Percentiles rank a stretch among this genome's conserved stretches.
These are phyloP conservation scores for Trichoderma brevicompactum DNA, from an alignment of 2,329 filamentous ascomycete genomes.

Conservation along the genomic window DNA sequence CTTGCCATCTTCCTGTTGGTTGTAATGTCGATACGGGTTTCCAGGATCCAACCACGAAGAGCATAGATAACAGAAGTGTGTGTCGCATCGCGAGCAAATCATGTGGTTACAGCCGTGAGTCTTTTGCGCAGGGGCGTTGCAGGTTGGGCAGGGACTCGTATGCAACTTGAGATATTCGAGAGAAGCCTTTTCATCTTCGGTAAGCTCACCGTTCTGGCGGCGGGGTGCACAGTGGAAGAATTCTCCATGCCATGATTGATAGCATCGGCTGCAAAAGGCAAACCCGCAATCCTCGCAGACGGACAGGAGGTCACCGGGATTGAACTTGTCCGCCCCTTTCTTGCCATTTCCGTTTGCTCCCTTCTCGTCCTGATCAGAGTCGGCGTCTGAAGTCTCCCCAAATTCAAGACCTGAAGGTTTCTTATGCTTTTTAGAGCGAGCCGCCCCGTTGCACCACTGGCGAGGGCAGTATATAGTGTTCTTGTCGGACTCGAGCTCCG, in stretches of 20 bases:
- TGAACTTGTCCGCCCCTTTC: slow-evolving; percentile 43
- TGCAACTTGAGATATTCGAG: slow-evolving; percentile 81
- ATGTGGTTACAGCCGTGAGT: slow-evolving; percentile 96
- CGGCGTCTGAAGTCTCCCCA: slow-evolving; percentile 59
- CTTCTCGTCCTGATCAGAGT: slow-evolving; percentile 42
- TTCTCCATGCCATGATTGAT: slow-evolving; percentile 90
- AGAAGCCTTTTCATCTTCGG: slow-evolving; percentile 83
- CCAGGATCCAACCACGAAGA: slow-evolving; percentile 78
- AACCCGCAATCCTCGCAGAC: slow-evolving; percentile 89
- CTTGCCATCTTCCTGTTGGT: slow-evolving; percentile 58
- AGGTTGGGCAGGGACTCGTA: slow-evolving; percentile 89
- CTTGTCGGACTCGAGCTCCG: slow-evolving; percentile 87
- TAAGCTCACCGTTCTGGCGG: slow-evolving; percentile 70
- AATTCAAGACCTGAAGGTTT: slow-evolving; percentile 71
- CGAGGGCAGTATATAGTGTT: slow-evolving; percentile 91
- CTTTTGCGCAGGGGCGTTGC: slow-evolving; percentile 83
- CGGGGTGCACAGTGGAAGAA: slow-evolving; percentile 71
- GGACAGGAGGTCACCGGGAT: slow-evolving; percentile 67
- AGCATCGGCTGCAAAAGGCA: slow-evolving; percentile 78
- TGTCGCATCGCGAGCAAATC: slow-evolving; percentile 86
- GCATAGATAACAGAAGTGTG: slow-evolving; percentile 96
- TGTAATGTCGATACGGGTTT: slow-evolving; percentile 91
- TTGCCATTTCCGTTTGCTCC: slow-evolving; percentile 32
- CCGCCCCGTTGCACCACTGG: slow-evolving; percentile 89
- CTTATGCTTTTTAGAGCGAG: slow-evolving; percentile 72